Evolutionary conservation across 768 basidiomycete genomes (phyloP), one percentile per base, ranked within the genome.

Genomic region (Amanita exitialis): DNA sequence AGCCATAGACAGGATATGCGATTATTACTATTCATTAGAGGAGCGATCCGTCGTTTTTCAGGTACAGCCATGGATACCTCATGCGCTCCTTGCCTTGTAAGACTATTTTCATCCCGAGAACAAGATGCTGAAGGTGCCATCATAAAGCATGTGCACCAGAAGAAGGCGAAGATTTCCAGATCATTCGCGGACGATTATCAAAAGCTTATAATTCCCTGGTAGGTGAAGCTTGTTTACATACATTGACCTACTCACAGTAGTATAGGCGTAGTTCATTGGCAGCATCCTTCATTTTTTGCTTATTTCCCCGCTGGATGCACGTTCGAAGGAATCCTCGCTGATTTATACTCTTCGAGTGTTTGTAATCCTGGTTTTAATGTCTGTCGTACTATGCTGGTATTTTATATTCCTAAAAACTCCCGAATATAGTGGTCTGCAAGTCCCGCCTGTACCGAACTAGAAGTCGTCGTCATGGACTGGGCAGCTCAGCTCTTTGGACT

Each of bases 401-500:
- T 28, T 49, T 45, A n/a, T 42, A 55, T 4, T 43, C 1, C 12
- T 39, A 28, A 34, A n/a, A 44, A 1, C 16, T 30, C n/a, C 41
- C 23, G 3, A 23, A 3, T 21, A 5, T 55, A 95, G 90, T 97
- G 93, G 94, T 69, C 79, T 2, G 80, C 79, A 47, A 89, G 88
- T 56, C 93, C 94, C 0, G 91, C 92, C 2, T 90, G 86, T 59
- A 96, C 92, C 2, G 93, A 96, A 62, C 76, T 96, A 1, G 92
- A 95, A 63, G 77, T 75, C 34, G 76, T 92, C 20, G 80, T 89
- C 8, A 86, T 90, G 80, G 94, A 96, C 64, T 97, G 94, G 94
- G 78, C 82, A 13, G 90, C 90, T 2, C 73, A 82, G 57, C 70
- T 97, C 36, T 72, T 96, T 12, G 91, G 90, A 3, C 72, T 98